phyloP scores from a whole-genome alignment of 306 rosid genomes.

The Sechiopsis laciniata region DNA sequence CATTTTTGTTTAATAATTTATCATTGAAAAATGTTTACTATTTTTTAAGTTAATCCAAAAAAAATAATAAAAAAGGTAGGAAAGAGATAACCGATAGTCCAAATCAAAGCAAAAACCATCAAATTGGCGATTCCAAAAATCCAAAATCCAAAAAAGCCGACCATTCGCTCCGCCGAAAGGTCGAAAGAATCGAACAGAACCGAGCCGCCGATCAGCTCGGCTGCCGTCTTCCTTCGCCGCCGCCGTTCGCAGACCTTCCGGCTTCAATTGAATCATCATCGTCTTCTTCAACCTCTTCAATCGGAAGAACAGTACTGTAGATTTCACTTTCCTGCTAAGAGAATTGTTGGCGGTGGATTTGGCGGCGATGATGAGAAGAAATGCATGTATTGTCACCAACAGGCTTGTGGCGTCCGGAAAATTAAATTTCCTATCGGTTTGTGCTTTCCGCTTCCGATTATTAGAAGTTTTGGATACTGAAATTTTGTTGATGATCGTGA shows the following conservation, averaged over 20 bases:
- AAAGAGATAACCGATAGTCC: neutral
- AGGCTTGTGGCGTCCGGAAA: slow-evolving; percentile 27
- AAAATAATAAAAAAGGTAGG: no score
- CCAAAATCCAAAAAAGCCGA: neutral
- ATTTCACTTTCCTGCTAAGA: neutral
- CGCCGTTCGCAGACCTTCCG: neutral
- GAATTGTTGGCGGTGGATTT: neutral
- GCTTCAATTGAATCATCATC: neutral
- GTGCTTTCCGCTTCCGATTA: neutral
- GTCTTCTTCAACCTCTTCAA: neutral
- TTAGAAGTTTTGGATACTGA: neutral
- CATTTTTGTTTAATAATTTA: no score
- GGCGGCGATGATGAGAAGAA: slow-evolving; percentile 29
- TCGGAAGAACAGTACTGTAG: neutral
- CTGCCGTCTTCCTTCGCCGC: neutral
- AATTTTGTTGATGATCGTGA: neutral
- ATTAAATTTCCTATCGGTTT: slow-evolving; percentile 33
- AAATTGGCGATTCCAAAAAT: neutral
- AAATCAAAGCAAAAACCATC: neutral
- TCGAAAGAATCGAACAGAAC: neutral
- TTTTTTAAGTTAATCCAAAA: no score
- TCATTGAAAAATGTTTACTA: no score
- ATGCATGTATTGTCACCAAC: slow-evolving; percentile 16
- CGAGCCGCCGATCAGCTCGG: slow-evolving; percentile 2
- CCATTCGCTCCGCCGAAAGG: neutral